A percentile compares a stretch with the other conserved stretches of the same genome.
phyloP scores from a whole-genome alignment of 2,329 filamentous ascomycete species.

The Drechslera avenae region DNA sequence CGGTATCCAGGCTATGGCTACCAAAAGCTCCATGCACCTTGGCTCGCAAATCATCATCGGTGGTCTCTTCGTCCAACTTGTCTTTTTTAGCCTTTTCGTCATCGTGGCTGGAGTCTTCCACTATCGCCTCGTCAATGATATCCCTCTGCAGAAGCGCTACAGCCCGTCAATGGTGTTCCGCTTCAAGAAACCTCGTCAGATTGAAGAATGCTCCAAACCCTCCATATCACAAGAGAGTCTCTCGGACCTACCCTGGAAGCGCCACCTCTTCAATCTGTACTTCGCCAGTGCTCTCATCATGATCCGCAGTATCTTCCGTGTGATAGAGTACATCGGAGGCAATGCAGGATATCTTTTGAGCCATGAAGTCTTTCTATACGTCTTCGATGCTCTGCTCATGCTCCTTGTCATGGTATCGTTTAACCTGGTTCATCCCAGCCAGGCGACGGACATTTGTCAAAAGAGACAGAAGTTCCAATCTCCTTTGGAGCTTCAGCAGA shows the following conservation, averaged over 20 bases:
- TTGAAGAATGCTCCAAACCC: background rate
- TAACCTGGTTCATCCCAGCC: conserved; percentile 46
- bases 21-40: conserved; percentile 6
- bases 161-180: background rate
- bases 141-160: conserved; percentile 7
- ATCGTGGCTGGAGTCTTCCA: conserved; percentile 27
- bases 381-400: conserved; percentile 55
- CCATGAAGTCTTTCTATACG: conserved; percentile 52
- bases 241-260: conserved; percentile 31
- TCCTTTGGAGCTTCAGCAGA: conserved; percentile 11
- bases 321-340: conserved; percentile 56
- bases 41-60: conserved; percentile 30
- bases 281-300: conserved; percentile 54
- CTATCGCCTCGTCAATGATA: conserved; percentile 18
- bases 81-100: conserved; percentile 58
- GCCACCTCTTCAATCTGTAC: conserved; percentile 53
- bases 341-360: conserved; percentile 52
- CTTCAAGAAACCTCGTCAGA: background rate
- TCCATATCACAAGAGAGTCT: background rate
- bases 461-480: conserved; percentile 10
- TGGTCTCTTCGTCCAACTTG: conserved; percentile 53
- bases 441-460: conserved; percentile 25
- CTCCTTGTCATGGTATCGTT: conserved; percentile 51
- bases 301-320: conserved; percentile 55
- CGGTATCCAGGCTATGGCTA: conserved; percentile 23